Conservation (phyloP, 2,329 filamentous ascomycete species). For the Tolypocladium tundrense region DNA sequence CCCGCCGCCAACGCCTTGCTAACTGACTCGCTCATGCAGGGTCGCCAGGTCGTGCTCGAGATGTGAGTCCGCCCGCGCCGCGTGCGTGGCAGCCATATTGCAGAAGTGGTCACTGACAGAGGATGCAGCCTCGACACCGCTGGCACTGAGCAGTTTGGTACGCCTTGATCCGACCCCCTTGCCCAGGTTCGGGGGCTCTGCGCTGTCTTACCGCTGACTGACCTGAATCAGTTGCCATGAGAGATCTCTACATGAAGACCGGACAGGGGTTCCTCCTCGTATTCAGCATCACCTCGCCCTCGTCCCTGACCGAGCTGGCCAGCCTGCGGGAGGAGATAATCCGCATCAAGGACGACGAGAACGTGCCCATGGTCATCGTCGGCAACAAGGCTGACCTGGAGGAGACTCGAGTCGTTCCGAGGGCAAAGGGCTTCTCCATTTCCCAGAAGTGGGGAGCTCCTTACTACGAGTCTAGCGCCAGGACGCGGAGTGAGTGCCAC, state of each 20-base stretch:
- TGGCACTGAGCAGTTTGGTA: constrained; percentile 88
- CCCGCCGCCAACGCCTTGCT: too few species aligned
- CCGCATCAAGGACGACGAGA: constrained; percentile 81
- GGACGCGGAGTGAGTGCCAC: constrained; percentile 51
- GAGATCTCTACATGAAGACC: constrained; percentile 87
- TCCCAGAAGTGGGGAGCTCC: constrained; percentile 84
- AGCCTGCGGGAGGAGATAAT: constrained; percentile 82
- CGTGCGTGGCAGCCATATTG: background rate
- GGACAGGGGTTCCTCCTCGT: constrained; percentile 86
- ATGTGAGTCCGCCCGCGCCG: constrained; percentile 49
- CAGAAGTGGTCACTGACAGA: constrained; percentile 9
- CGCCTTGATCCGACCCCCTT: background rate
- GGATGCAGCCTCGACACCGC: constrained; percentile 66
- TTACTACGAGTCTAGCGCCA: constrained; percentile 83
- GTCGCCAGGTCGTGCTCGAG: constrained; percentile 79
- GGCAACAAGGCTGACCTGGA: constrained; percentile 88
- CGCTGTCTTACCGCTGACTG: background rate
- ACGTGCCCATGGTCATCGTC: constrained; percentile 78
- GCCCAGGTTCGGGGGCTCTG: background rate
- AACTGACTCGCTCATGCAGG: constrained; percentile 40
- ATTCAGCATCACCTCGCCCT: constrained; percentile 80
- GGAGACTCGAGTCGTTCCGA: constrained; percentile 69
- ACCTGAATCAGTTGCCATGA: constrained; percentile 42
- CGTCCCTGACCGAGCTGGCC: constrained; percentile 72
- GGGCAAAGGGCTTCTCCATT: constrained; percentile 70